phyloP scores from a whole-genome alignment of 495 filamentous ascomycete genomes.

The Ramalina intermedia region DNA sequence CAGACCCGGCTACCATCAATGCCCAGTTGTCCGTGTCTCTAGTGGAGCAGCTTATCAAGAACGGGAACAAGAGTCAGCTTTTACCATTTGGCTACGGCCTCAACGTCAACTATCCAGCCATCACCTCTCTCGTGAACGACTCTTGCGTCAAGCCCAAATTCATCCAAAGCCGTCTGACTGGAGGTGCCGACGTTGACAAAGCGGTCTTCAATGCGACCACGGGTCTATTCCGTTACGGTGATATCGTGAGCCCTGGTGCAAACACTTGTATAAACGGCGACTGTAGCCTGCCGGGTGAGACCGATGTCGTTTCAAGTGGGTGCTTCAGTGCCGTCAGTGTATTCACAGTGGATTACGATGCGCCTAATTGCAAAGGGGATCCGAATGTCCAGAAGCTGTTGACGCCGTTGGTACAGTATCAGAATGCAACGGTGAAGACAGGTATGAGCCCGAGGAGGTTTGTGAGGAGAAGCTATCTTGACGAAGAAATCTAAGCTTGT shows the following conservation, averaged over 20 bases:
- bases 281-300: slow-evolving; percentile 22
- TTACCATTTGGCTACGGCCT: slow-evolving; percentile 27
- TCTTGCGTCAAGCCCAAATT: slow-evolving; percentile 23
- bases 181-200: slow-evolving; percentile 11
- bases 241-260: slow-evolving; percentile 1
- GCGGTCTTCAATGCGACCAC: slow-evolving; percentile 20
- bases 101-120: slow-evolving; percentile 21
- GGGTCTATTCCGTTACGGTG: slow-evolving; percentile 19
- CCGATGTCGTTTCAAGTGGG: slow-evolving; percentile 13
- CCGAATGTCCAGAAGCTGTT: neutral
- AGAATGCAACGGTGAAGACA: neutral
- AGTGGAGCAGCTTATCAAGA: slow-evolving; percentile 20
- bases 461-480: neutral
- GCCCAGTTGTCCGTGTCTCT: slow-evolving; percentile 22
- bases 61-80: slow-evolving; percentile 14
- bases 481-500: neutral
- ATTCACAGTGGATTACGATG: slow-evolving; percentile 27
- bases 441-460: neutral
- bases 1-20: slow-evolving; percentile 20
- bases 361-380: slow-evolving; percentile 5
- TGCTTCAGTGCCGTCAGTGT: slow-evolving; percentile 19
- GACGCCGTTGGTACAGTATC: neutral
- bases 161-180: slow-evolving; percentile 21
- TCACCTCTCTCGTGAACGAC: slow-evolving; percentile 17
- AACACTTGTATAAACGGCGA: slow-evolving; percentile 23